These are phyloP conservation scores for Botryotinia calthae DNA, from an alignment of 2,329 filamentous ascomycete species.

Conservation along the genomic window DNA sequence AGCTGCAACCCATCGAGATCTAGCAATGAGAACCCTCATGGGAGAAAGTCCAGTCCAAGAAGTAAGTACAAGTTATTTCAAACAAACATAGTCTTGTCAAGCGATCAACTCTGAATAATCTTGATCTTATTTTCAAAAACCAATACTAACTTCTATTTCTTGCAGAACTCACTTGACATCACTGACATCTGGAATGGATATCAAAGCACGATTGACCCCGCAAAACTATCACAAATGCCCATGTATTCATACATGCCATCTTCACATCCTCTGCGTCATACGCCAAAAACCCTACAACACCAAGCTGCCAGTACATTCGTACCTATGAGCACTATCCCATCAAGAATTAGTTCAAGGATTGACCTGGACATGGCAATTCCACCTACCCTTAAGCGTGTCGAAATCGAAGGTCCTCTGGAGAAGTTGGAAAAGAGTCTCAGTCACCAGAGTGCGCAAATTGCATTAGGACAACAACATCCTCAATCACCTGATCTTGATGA, in stretches of 20 bases:
- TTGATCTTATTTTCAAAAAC: not conserved
- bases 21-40: not conserved
- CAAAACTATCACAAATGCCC: not conserved
- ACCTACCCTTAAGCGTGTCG: not conserved
- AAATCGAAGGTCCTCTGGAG: conserved; percentile 1
- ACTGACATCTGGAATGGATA: not conserved
- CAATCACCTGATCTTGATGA: not conserved
- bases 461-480: not conserved
- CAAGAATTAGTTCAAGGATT: not conserved
- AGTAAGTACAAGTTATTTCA: conserved; percentile 1
- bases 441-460: not conserved
- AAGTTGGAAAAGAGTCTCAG: not conserved
- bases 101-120: not conserved
- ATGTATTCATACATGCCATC: not conserved
- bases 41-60: not conserved
- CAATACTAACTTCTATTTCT: not conserved
- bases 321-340: not conserved
- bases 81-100: not conserved
- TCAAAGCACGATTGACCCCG: not conserved
- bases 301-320: not conserved
- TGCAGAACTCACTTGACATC: not conserved
- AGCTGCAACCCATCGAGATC: not conserved
- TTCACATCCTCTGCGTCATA: not conserved
- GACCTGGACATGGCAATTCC: not conserved
- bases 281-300: not conserved